Evolutionary conservation across 176 grass and related monocot genomes (phyloP).

Genomic region (Avena atlantica): DNA sequence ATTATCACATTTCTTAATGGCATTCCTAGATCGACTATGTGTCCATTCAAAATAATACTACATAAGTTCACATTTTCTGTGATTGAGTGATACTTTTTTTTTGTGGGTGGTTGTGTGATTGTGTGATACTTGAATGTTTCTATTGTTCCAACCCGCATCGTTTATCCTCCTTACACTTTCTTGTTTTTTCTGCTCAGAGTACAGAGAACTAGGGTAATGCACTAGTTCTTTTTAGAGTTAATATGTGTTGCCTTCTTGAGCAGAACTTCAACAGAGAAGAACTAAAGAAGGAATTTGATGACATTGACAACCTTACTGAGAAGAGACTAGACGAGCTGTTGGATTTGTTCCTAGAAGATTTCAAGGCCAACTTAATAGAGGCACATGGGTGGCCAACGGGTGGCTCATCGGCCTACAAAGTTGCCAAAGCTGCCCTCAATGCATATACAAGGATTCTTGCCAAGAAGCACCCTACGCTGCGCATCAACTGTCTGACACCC

Average conservation of each 20-base stretch:
- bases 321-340: constrained; percentile 55
- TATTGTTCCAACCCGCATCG: not conserved
- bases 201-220: not conserved
- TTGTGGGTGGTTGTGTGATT: too few relatives aligned
- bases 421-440: constrained; percentile 62
- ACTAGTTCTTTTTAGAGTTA: not conserved
- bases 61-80: not conserved
- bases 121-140: not conserved
- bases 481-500: constrained; percentile 63
- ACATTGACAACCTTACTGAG: constrained; percentile 58
- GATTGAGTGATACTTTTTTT: not conserved
- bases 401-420: constrained; percentile 57
- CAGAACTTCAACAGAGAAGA: constrained; percentile 62
- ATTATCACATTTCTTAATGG: not conserved
- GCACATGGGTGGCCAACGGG: constrained; percentile 58
- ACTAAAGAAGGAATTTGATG: constrained; percentile 49
- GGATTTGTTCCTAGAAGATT: constrained; percentile 61
- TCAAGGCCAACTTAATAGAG: constrained; percentile 57
- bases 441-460: constrained; percentile 74
- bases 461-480: constrained; percentile 51
- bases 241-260: not conserved
- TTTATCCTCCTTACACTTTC: not conserved
- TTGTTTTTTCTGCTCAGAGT: not conserved
- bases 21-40: not conserved
- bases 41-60: not conserved